These are phyloP conservation scores for Salvia splendens DNA, from an alignment of 257 asterid genomes.

Conservation along the genomic window DNA sequence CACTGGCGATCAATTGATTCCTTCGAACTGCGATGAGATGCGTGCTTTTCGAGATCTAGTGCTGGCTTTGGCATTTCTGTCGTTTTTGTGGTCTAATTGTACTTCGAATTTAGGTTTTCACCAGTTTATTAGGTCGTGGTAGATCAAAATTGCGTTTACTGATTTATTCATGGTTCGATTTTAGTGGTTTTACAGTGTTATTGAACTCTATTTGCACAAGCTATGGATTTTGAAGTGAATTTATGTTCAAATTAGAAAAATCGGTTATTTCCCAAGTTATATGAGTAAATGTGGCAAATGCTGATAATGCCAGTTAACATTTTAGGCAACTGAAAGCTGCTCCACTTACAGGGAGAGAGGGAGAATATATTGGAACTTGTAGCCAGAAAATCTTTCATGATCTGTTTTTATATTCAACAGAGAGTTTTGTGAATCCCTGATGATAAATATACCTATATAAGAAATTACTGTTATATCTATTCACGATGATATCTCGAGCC, in stretches of 20 bases:
- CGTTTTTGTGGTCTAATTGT: constrained; percentile 2
- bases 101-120: constrained; percentile 32
- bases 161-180: background rate
- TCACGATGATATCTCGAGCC: background rate
- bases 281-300: background rate
- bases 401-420: constrained; percentile 14
- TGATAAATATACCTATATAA: background rate
- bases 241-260: constrained; percentile 15
- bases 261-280: background rate
- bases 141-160: background rate
- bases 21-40: constrained; percentile 16
- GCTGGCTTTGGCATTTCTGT: constrained; percentile 25
- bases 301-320: background rate
- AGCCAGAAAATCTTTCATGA: background rate
- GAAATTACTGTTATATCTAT: constrained; percentile 5
- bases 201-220: constrained; percentile 22
- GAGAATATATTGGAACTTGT: constrained; percentile 10
- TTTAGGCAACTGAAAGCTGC: constrained; percentile 12
- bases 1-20: constrained; percentile 21
- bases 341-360: background rate
- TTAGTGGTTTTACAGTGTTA: constrained; percentile 5
- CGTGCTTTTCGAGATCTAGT: constrained; percentile 43
- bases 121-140: background rate
- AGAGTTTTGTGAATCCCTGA: background rate
- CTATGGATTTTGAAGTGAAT: background rate